A percentile compares a stretch with the other conserved stretches of the same genome.
Conservation (phyloP, 2,329 filamentous ascomycete species). For the Ustilaginoidea virens region DNA sequence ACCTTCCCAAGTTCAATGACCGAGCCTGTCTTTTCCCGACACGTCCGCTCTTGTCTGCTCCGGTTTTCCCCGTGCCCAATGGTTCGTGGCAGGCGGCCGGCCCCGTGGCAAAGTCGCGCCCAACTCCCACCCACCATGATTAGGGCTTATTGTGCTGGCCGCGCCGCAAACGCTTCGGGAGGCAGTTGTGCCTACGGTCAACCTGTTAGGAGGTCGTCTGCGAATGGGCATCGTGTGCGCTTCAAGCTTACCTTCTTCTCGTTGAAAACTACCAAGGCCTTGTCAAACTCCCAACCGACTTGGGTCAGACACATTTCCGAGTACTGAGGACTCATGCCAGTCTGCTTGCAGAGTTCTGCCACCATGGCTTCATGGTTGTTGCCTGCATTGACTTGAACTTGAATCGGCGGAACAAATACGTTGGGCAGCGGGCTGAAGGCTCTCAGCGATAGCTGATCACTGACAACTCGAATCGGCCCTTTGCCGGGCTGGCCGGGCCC, state of each 20-base stretch:
- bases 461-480: constrained; percentile 57
- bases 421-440: constrained; percentile 41
- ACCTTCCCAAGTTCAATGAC: no score
- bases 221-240: background rate
- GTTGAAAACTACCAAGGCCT: constrained; percentile 60
- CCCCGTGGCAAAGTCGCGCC: no score
- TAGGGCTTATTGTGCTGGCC: no score
- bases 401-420: constrained; percentile 18
- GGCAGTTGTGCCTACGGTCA: constrained; percentile 13
- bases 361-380: constrained; percentile 51
- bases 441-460: constrained; percentile 61
- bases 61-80: no score
- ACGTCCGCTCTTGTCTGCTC: no score
- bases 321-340: constrained; percentile 66
- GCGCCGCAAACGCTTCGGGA: constrained; percentile 12
- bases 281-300: constrained; percentile 65
- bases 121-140: constrained; percentile 2
- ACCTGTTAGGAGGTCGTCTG: no score
- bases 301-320: constrained; percentile 68
- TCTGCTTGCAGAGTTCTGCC: constrained; percentile 59
- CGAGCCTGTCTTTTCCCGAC: no score
- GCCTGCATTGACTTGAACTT: constrained; percentile 10
- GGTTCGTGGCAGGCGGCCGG: no score
- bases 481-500: constrained; percentile 54
- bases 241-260: constrained; percentile 48